phyloP scores from a whole-genome alignment of 495 filamentous ascomycete genomes.

The Annulohypoxylon nitens region DNA sequence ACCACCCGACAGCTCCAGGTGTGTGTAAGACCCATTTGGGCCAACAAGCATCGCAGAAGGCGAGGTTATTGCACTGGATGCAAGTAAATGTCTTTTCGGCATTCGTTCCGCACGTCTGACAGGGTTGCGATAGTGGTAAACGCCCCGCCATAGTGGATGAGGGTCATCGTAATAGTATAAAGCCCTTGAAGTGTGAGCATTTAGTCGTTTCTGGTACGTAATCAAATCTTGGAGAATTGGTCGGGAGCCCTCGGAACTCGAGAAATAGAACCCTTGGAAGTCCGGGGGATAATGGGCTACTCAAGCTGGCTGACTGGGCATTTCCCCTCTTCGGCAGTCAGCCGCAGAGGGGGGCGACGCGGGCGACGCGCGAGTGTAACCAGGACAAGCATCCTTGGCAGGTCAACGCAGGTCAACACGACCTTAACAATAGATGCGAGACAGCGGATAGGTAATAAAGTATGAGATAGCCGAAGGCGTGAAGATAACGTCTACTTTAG shows the following conservation, averaged over 20 bases:
- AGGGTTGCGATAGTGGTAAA: conserved; percentile 44
- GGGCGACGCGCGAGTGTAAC: conserved; percentile 29
- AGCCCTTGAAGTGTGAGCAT: conserved; percentile 39
- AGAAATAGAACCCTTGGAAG: conserved; percentile 28
- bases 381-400: conserved; percentile 32
- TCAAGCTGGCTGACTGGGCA: conserved; percentile 21
- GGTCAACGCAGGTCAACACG: conserved; percentile 14
- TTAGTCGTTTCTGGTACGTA: conserved; percentile 49
- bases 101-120: conserved; percentile 49
- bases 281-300: conserved; percentile 24
- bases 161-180: conserved; percentile 36
- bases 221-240: conserved; percentile 35
- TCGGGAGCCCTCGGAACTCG: conserved; percentile 40
- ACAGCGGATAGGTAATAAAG: conserved; percentile 23
- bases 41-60: conserved; percentile 57
- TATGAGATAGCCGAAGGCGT: conserved; percentile 23
- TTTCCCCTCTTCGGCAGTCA: conserved; percentile 45
- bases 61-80: conserved; percentile 60
- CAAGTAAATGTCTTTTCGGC: conserved; percentile 50
- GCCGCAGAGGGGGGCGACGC: conserved; percentile 39
- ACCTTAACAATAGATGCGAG: conserved; percentile 14
- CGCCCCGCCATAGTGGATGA: conserved; percentile 47
- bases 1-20: conserved; percentile 51
- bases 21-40: conserved; percentile 54
- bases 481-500: background rate